Evolutionary conservation across 2,329 filamentous ascomycete species (phyloP), one percentile per base, ranked within the genome.

Genomic region (Aspergillus sclerotialis): DNA sequence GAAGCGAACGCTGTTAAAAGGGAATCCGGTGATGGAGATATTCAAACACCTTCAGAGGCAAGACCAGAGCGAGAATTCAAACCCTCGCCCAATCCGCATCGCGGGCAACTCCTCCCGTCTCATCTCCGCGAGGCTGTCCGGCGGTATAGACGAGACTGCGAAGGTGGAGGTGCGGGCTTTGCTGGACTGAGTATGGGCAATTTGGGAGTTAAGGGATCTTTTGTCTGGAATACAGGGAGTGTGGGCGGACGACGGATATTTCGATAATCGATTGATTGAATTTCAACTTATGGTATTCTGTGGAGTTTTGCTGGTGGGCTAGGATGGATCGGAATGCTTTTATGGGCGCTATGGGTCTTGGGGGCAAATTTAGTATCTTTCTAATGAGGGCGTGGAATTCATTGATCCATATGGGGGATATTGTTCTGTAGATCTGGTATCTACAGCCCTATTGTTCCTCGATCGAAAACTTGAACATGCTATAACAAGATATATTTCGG

Each of bases 91-190:
- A 69, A 69, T 36, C 66, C 66, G 0, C 66, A 69, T 41, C 62
- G 61, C 9, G 66, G 65, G 3, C 67, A 67, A 28, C 53, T 72
- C 18, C 52, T 71, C 9, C 69, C 68, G 4, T 56, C 67, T 28
- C 68, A 72, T 47, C 45, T 72, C n/a, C 61, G 68, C 27, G 68
- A 72, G 43, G 68, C 68, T 3, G 44, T 69, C 14, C 57, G 68
- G 32, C 59, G 69, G 31, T 67, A 67, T 38, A 69, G 67, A 46
- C 61, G 63, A n/a, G 63, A 68, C 40, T 60, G 64, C 4, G 68
- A 72, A 42, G 64, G 67, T 21, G 67, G 63, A 5, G 65, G 65
- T 11, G 67, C 68, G 4, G 68, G 68, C 2, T 66, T 68, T 39
- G 61, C 63, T 1, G 67, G 67, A 5, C 42, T 67, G 40, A 71